These are phyloP conservation scores for Primulina tabacum DNA, from an alignment of 257 asterid genomes.

Conservation along the genomic window DNA sequence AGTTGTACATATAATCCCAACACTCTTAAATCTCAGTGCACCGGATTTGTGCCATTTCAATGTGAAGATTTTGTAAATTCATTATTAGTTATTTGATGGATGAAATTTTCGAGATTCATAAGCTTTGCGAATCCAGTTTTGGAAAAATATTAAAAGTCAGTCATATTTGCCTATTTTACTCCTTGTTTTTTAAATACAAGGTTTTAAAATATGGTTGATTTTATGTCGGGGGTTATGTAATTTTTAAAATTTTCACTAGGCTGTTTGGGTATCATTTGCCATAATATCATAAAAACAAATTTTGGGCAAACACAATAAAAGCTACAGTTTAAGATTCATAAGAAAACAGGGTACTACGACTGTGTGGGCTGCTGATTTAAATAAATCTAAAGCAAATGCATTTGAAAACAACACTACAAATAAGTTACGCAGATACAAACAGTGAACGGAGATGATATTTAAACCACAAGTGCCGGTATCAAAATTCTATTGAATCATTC, in stretches of 20 bases:
- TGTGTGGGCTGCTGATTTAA: background rate
- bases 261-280: too few species aligned
- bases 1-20: constrained; percentile 25
- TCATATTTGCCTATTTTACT: too few species aligned
- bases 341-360: too few species aligned
- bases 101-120: background rate
- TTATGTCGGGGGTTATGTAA: too few species aligned
- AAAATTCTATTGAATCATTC: background rate
- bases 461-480: background rate
- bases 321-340: too few species aligned
- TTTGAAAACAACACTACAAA: background rate
- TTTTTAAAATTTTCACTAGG: too few species aligned
- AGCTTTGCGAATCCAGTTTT: too few species aligned
- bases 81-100: background rate
- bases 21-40: constrained; percentile 18
- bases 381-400: background rate
- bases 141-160: too few species aligned
- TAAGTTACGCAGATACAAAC: background rate
- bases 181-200: too few species aligned
- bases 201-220: too few species aligned
- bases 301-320: too few species aligned
- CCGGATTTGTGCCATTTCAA: constrained; percentile 5
- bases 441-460: background rate
- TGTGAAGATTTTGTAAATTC: constrained; percentile 16
- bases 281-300: too few species aligned